Evolutionary conservation across 352 stramenopile genomes (phyloP).

Genomic region (Phytophthora sojae): DNA sequence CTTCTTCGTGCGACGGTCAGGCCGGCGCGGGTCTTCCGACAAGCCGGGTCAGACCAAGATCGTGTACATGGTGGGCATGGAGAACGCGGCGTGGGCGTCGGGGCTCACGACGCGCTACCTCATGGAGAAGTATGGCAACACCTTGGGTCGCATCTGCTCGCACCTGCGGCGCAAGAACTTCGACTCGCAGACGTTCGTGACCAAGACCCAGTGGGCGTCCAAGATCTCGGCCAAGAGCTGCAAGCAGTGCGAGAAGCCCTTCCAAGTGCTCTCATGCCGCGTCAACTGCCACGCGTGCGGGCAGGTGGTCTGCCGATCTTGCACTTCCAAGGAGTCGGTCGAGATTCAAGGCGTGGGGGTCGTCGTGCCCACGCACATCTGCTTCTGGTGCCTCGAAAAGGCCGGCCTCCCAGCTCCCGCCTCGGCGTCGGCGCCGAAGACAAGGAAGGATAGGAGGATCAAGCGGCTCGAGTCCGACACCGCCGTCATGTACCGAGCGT

Average conservation of each 20-base stretch:
- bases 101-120: constrained; percentile 38
- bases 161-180: constrained; percentile 54
- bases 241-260: constrained; percentile 40
- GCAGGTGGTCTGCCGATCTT: constrained; percentile 42
- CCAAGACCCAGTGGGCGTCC: constrained; percentile 46
- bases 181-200: constrained; percentile 52
- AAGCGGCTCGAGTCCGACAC: constrained; percentile 27
- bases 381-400: constrained; percentile 37
- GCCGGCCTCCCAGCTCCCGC: constrained; percentile 30
- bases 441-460: constrained; percentile 13
- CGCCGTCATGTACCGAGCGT: constrained; percentile 16
- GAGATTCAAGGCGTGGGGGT: constrained; percentile 38
- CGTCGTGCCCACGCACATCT: constrained; percentile 39
- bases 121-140: constrained; percentile 52
- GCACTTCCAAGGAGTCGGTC: constrained; percentile 43
- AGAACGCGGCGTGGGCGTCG: constrained; percentile 31
- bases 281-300: constrained; percentile 50
- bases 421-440: constrained; percentile 19
- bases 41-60: constrained; percentile 50
- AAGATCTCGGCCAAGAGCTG: constrained; percentile 36
- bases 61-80: constrained; percentile 58
- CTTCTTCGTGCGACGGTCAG: constrained; percentile 51
- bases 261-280: constrained; percentile 47
- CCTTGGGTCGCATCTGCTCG: constrained; percentile 42
- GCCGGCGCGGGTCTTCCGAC: constrained; percentile 11